Percentiles rank a stretch among this genome's conserved stretches.
Conservation (phyloP, 805 yeast genomes). For the Schizosaccharomyces cryophilus region DNA sequence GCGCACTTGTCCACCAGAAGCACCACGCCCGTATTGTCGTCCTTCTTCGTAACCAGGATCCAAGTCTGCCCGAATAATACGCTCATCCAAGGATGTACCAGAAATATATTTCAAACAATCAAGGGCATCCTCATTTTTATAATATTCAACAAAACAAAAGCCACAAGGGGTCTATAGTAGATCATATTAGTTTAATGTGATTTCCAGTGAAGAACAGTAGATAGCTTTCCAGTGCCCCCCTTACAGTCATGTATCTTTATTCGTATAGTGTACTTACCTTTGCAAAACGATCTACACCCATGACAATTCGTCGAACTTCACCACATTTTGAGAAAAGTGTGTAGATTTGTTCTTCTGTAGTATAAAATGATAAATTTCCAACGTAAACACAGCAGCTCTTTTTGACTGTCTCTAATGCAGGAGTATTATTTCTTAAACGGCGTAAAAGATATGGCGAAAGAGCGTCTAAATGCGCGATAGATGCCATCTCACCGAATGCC, state of each 20-base stretch:
- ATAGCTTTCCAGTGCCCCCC: no score
- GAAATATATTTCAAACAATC: conserved; percentile 64
- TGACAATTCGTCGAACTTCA: conserved; percentile 48
- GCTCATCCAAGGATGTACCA: conserved; percentile 64
- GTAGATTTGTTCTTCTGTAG: conserved; percentile 64
- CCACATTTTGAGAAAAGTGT: conserved; percentile 65
- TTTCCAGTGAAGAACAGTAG: no score
- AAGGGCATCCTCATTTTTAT: conserved; percentile 41
- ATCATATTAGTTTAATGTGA: neutral
- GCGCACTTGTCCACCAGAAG: conserved; percentile 72
- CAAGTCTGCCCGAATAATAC: conserved; percentile 58
- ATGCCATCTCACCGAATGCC: neutral
- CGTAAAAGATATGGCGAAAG: conserved; percentile 2
- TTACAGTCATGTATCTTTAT: no score
- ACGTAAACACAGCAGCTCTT: conserved; percentile 61
- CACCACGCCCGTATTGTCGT: conserved; percentile 84
- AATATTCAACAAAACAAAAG: conserved; percentile 74
- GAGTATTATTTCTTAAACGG: neutral
- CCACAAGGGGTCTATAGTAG: conserved; percentile 63
- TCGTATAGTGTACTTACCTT: conserved; percentile 12
- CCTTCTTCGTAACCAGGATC: conserved; percentile 95
- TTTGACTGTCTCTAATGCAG: conserved; percentile 25
- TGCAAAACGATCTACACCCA: conserved; percentile 83
- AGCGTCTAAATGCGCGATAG: conserved; percentile 6
- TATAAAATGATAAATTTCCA: conserved; percentile 70